A percentile compares a stretch with the other conserved stretches of the same genome.
These are phyloP conservation scores for Pythium rhizo-oryzae DNA, from an alignment of 352 stramenopile species.

Conservation along the genomic window DNA sequence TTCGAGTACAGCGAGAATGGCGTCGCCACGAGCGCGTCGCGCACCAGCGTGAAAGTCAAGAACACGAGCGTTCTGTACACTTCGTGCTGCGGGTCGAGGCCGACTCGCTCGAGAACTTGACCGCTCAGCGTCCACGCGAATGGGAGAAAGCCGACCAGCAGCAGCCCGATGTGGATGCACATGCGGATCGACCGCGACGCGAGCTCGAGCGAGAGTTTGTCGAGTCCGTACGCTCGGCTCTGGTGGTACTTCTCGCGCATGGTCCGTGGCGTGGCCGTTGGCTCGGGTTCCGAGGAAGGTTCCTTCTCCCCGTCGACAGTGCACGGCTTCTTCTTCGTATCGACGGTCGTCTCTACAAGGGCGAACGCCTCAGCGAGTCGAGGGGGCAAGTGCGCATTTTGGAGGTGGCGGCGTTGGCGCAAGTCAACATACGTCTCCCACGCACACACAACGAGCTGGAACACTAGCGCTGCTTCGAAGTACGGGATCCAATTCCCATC, in stretches of 20 bases:
- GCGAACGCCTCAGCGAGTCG: constrained; percentile 32
- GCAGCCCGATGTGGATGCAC: constrained; percentile 76
- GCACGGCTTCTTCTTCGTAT: too few species aligned
- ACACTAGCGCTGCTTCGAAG: constrained; percentile 72
- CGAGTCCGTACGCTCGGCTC: constrained; percentile 93
- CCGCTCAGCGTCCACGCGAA: constrained; percentile 92
- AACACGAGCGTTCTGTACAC: constrained; percentile 84
- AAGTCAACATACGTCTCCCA: constrained; percentile 93
- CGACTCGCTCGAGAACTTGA: constrained; percentile 47
- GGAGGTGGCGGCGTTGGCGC: constrained; percentile 89
- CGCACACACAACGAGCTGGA: constrained; percentile 89
- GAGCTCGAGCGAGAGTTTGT: constrained; percentile 96
- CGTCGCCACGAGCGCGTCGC: constrained; percentile 53
- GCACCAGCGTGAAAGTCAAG: constrained; percentile 54
- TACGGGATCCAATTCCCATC: constrained; percentile 46
- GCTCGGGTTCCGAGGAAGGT: not conserved
- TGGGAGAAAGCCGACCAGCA: constrained; percentile 92
- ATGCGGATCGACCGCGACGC: constrained; percentile 85
- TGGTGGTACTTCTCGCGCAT: constrained; percentile 79
- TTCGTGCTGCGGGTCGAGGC: constrained; percentile 51
- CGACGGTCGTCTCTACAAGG: too few species aligned
- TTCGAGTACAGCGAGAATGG: constrained; percentile 91
- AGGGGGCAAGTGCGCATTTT: constrained; percentile 68
- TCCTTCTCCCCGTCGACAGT: not conserved
- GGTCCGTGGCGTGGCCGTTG: not conserved